Conservation (phyloP, 1,284 basidiomycete species). For the Cryptococcus sp. region DNA sequence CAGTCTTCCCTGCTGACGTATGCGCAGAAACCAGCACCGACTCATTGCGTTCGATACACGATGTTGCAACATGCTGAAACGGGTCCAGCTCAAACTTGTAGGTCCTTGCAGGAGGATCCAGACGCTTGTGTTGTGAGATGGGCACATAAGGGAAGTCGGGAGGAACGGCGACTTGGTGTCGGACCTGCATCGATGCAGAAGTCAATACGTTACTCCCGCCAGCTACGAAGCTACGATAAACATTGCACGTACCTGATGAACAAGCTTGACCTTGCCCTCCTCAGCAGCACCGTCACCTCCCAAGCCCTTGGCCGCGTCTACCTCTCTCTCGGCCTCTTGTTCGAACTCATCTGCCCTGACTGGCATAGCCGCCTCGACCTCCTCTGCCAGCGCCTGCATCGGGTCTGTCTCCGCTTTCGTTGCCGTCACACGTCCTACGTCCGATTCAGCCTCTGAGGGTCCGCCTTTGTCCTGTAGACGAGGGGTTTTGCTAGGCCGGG, state of each 20-base stretch:
- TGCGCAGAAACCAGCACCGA: slow-evolving; percentile 98
- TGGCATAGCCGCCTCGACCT: slow-evolving; percentile 48
- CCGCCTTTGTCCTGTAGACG: slow-evolving; percentile 11
- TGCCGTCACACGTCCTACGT: neutral
- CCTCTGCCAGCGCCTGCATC: slow-evolving; percentile 27
- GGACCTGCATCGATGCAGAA: slow-evolving; percentile 6
- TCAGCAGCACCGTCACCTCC: slow-evolving; percentile 59
- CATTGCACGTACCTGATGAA: slow-evolving; percentile 38
- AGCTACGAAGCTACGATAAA: neutral
- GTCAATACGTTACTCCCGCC: neutral
- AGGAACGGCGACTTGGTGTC: slow-evolving; percentile 93
- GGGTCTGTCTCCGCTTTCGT: slow-evolving; percentile 14
- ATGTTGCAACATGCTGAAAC: slow-evolving; percentile 91
- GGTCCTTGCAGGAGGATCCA: slow-evolving; percentile 81
- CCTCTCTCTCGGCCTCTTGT: slow-evolving; percentile 80
- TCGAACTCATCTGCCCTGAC: slow-evolving; percentile 85
- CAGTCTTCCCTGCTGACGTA: slow-evolving; percentile 97
- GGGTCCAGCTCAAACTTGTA: slow-evolving; percentile 98
- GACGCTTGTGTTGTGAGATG: slow-evolving; percentile 87
- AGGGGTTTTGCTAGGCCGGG: slow-evolving; percentile 24
- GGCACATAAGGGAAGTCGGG: slow-evolving; percentile 87
- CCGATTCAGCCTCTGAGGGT: slow-evolving; percentile 17
- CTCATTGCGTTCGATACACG: slow-evolving; percentile 95
- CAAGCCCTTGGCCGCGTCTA: slow-evolving; percentile 77
- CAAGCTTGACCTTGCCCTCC: slow-evolving; percentile 51